Percentiles rank a stretch among this genome's conserved stretches.
Conservation (phyloP, 2,329 filamentous ascomycete species). For the Paecilomyces dactylethromorphus region DNA sequence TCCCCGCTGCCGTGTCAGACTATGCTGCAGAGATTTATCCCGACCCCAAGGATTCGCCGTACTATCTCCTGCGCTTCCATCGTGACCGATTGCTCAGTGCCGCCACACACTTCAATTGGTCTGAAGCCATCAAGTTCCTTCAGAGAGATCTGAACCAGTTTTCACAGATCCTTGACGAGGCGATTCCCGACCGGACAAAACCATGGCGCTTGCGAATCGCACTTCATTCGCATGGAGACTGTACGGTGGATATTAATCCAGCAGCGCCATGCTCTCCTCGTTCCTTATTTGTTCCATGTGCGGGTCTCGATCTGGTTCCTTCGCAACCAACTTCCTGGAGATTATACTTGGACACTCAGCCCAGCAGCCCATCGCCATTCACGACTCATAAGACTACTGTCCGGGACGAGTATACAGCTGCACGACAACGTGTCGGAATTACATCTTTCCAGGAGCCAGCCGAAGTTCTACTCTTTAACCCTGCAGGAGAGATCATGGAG, state of each 20-base stretch:
- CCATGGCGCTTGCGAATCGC: slow-evolving; percentile 34
- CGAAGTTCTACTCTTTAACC: slow-evolving; percentile 72
- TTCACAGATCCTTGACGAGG: slow-evolving; percentile 18
- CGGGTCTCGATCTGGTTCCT: slow-evolving; percentile 1
- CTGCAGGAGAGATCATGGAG: slow-evolving; percentile 67
- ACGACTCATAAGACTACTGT: slow-evolving; percentile 83
- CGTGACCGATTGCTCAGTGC: slow-evolving; percentile 66
- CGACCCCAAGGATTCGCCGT: slow-evolving; percentile 46
- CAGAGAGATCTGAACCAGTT: slow-evolving; percentile 23
- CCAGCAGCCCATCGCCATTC: slow-evolving; percentile 53
- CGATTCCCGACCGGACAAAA: slow-evolving; percentile 24
- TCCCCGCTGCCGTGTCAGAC: slow-evolving; percentile 34
- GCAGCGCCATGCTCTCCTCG: slow-evolving; percentile 17
- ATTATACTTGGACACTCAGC: slow-evolving; percentile 47
- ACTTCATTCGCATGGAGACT: slow-evolving; percentile 22
- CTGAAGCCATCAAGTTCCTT: slow-evolving; percentile 22
- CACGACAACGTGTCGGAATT: slow-evolving; percentile 58
- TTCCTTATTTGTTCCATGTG: slow-evolving; percentile 20
- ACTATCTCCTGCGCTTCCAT: slow-evolving; percentile 77
- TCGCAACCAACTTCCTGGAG: slow-evolving; percentile 31
- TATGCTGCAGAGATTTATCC: slow-evolving; percentile 28
- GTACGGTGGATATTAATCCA: slow-evolving; percentile 25
- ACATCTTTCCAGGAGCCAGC: slow-evolving; percentile 34
- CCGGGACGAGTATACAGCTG: slow-evolving; percentile 64
- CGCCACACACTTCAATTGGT: slow-evolving; percentile 45